phyloP scores from a whole-genome alignment of 1,284 basidiomycete species.

The Amylostereum chailletii region DNA sequence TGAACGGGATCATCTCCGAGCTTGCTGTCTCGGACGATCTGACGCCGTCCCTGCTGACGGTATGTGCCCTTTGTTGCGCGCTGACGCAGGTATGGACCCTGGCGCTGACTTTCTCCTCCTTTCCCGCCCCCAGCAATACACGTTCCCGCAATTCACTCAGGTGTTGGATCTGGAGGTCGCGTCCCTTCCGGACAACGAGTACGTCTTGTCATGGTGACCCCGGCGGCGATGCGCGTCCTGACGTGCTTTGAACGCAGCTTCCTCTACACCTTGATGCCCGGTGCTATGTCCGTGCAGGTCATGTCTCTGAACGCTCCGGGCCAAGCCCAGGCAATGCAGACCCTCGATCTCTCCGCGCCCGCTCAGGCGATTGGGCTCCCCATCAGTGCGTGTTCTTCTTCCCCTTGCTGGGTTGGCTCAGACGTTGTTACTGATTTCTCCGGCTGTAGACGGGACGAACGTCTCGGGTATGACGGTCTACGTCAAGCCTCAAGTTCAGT shows the following conservation, averaged over 20 bases:
- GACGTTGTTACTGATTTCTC: neutral
- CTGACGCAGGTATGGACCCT: neutral
- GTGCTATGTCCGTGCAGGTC: constrained; percentile 4
- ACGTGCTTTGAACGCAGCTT: constrained; percentile 4
- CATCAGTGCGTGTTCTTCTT: constrained; percentile 1
- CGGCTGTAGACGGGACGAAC: neutral
- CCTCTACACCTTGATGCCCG: constrained; percentile 6
- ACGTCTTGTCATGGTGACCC: constrained; percentile 9
- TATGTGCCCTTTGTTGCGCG: neutral
- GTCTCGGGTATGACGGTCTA: constrained; percentile 10
- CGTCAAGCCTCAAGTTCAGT: constrained; percentile 1
- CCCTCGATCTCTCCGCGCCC: neutral
- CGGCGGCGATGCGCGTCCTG: neutral
- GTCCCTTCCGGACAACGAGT: constrained; percentile 30
- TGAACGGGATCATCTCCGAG: constrained; percentile 29
- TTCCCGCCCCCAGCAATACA: neutral
- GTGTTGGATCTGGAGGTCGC: constrained; percentile 34
- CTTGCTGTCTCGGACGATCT: constrained; percentile 31
- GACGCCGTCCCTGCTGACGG: neutral
- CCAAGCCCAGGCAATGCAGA: constrained; percentile 3
- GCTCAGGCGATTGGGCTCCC: neutral
- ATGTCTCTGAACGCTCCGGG: constrained; percentile 3
- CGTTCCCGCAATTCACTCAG: constrained; percentile 10
- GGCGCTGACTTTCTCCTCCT: constrained; percentile 26
- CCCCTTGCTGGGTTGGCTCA: neutral